A percentile compares a stretch with the other conserved stretches of the same genome.
Conservation (phyloP, 768 basidiomycete species). For the Trametes coccinea region DNA sequence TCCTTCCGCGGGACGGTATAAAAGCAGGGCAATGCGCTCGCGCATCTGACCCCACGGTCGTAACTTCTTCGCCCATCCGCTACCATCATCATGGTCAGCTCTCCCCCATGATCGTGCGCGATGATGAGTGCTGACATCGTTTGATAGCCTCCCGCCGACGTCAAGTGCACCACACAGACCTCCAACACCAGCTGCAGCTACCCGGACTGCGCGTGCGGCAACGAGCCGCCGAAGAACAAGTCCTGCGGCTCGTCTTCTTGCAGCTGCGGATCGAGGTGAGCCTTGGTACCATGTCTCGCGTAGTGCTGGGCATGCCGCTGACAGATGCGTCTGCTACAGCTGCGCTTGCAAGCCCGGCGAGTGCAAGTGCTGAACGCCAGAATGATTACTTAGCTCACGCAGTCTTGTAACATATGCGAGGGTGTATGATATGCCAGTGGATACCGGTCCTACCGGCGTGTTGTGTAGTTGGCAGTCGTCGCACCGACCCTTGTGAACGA, state of each 20-base stretch:
- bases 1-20: not conserved
- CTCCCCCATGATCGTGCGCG: not conserved
- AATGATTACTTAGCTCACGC: not conserved
- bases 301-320: not conserved
- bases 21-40: not conserved
- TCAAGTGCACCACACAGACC: constrained; percentile 25
- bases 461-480: too few species aligned
- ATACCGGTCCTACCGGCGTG: too few species aligned
- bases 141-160: constrained; percentile 18
- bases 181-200: constrained; percentile 31
- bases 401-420: not conserved
- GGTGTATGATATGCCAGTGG: constrained; percentile 6
- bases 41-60: constrained; percentile 5
- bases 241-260: constrained; percentile 18
- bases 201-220: constrained; percentile 34
- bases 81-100: constrained; percentile 5
- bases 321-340: constrained; percentile 16
- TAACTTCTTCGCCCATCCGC: not conserved
- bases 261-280: constrained; percentile 17
- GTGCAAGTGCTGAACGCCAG: constrained; percentile 22
- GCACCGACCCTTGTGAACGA: too few species aligned
- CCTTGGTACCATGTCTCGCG: not conserved
- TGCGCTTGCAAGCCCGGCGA: constrained; percentile 24
- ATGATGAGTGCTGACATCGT: not conserved
- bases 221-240: constrained; percentile 39